These are phyloP conservation scores for Fusarium siculi DNA, from an alignment of 2,329 filamentous ascomycete species.

Conservation along the genomic window DNA sequence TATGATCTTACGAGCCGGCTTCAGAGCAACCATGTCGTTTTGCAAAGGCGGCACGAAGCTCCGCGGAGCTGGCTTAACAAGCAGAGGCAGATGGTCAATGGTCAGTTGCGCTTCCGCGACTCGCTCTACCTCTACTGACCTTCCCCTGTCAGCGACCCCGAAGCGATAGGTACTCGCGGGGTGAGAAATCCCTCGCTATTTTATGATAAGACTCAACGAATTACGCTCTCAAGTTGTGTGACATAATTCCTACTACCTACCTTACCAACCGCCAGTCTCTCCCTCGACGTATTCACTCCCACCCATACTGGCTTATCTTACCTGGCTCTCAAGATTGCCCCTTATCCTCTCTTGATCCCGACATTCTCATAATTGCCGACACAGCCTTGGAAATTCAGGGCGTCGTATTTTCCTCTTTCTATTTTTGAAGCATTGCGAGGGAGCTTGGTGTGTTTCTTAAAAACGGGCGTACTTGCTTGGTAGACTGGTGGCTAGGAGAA, in stretches of 20 bases:
- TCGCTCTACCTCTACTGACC: constrained; percentile 57
- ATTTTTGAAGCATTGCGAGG: constrained; percentile 43
- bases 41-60: constrained; percentile 78
- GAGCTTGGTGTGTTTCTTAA: constrained; percentile 42
- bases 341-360: constrained; percentile 11
- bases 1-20: constrained; percentile 82
- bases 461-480: constrained; percentile 37
- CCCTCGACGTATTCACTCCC: constrained; percentile 18
- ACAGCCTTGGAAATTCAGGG: constrained; percentile 15
- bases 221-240: constrained; percentile 14
- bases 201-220: constrained; percentile 18
- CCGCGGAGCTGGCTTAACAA: constrained; percentile 87
- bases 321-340: constrained; percentile 11
- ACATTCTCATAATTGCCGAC: constrained; percentile 13
- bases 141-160: constrained; percentile 56
- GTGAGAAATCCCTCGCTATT: constrained; percentile 43
- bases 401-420: constrained; percentile 10
- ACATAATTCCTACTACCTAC: constrained; percentile 1
- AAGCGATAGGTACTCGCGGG: constrained; percentile 56
- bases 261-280: constrained; percentile 9
- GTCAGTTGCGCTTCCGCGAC: constrained; percentile 59
- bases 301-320: constrained; percentile 4
- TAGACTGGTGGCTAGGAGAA: constrained; percentile 25
- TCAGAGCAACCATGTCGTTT: constrained; percentile 83
- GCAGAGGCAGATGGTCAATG: constrained; percentile 78